Conservation (phyloP, 2,329 filamentous ascomycete species). For the Pseudocercospora musae region DNA sequence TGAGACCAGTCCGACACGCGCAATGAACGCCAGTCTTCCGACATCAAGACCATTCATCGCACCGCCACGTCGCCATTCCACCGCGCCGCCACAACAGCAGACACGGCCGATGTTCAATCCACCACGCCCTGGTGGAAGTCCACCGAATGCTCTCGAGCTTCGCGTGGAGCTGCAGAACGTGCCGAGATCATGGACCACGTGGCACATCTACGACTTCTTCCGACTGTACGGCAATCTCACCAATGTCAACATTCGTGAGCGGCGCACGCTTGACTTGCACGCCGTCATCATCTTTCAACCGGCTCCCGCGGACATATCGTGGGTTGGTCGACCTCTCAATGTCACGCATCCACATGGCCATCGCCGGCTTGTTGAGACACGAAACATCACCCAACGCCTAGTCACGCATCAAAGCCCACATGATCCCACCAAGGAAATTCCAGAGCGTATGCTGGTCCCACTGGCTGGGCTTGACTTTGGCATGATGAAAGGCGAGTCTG, state of each 20-base stretch:
- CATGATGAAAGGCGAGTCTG: conserved; percentile 50
- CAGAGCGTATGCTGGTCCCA: conserved; percentile 21
- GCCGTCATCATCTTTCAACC: conserved; percentile 26
- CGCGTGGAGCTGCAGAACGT: conserved; percentile 15
- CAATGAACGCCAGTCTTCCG: neutral
- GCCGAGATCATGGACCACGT: conserved; percentile 22
- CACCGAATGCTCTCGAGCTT: conserved; percentile 11
- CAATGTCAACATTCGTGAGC: conserved; percentile 21
- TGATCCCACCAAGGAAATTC: conserved; percentile 8
- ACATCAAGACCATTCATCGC: neutral
- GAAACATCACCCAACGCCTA: conserved; percentile 2
- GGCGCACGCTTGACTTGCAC: neutral
- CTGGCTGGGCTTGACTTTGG: conserved; percentile 57
- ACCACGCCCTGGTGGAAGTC: neutral
- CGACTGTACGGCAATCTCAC: conserved; percentile 16
- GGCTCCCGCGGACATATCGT: conserved; percentile 18
- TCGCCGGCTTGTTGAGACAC: conserved; percentile 5
- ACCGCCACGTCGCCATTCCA: neutral
- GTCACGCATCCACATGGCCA: conserved; percentile 4
- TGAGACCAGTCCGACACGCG: neutral
- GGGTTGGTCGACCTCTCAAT: conserved; percentile 14
- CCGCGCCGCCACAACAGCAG: neutral
- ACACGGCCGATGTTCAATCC: neutral
- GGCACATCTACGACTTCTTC: conserved; percentile 23
- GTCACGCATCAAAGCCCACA: conserved; percentile 8